Conservation (phyloP, 2,329 filamentous ascomycete genomes). For the Exophiala sp. region DNA sequence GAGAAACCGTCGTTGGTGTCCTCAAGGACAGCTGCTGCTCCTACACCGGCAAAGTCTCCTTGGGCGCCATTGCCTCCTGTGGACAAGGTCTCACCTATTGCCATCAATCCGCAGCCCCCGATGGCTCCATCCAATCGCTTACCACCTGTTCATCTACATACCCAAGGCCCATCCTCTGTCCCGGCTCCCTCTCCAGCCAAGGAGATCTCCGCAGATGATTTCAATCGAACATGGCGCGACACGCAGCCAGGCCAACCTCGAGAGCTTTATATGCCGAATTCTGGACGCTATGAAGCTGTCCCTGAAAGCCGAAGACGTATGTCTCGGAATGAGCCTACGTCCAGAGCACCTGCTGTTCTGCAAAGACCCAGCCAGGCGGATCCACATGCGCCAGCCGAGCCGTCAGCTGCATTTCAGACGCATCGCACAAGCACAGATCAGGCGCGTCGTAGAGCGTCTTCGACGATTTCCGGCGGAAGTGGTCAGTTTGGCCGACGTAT, state of each 20-base stretch:
- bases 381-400: constrained; percentile 63
- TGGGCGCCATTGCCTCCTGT: constrained; percentile 85
- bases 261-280: constrained; percentile 92
- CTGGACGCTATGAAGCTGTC: constrained; percentile 85
- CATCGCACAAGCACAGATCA: constrained; percentile 61
- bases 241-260: constrained; percentile 56
- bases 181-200: constrained; percentile 60
- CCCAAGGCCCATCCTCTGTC: constrained; percentile 63
- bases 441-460: constrained; percentile 75
- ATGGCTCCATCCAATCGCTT: constrained; percentile 44
- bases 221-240: constrained; percentile 79
- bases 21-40: constrained; percentile 40
- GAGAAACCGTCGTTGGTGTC: constrained; percentile 47
- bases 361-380: constrained; percentile 65
- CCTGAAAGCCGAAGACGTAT: constrained; percentile 66
- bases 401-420: constrained; percentile 80
- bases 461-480: constrained; percentile 83
- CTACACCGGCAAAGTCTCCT: constrained; percentile 75
- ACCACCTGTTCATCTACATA: constrained; percentile 50
- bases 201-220: constrained; percentile 91
- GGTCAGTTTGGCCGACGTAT: constrained; percentile 61
- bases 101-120: constrained; percentile 50
- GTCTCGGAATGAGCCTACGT: constrained; percentile 59
- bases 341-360: constrained; percentile 69
- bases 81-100: constrained; percentile 67